These are phyloP conservation scores for Pistacia vera DNA, from an alignment of 345 rosid species.

Conservation along the genomic window DNA sequence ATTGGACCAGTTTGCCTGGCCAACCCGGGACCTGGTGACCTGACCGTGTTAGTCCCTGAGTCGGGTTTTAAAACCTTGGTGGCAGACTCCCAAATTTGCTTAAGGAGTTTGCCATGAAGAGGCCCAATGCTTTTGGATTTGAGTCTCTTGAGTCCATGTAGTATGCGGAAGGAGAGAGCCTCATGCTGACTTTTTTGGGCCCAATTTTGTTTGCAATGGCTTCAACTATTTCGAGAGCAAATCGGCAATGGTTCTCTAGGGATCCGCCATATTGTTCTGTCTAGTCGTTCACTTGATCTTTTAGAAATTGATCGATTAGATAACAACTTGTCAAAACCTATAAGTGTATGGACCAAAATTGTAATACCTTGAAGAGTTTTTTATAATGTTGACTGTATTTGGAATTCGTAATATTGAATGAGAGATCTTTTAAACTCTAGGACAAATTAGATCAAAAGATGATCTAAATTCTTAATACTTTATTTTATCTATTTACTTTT, in stretches of 20 bases:
- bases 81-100: conserved; percentile 51
- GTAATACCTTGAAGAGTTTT: no score
- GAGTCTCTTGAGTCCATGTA: conserved; percentile 64
- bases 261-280: conserved; percentile 76
- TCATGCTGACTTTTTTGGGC: conserved; percentile 64
- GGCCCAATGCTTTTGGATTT: conserved; percentile 56
- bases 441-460: no score
- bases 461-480: no score
- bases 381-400: no score
- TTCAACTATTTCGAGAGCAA: conserved; percentile 19
- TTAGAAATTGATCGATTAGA: conserved; percentile 69
- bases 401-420: no score
- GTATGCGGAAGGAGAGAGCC: conserved; percentile 61
- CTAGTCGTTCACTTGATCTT: conserved; percentile 12
- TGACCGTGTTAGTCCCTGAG: no score
- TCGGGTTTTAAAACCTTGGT: conserved; percentile 20
- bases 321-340: conserved; percentile 86
- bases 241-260: conserved; percentile 63
- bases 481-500: no score
- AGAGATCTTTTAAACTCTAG: no score
- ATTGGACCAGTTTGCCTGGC: no score
- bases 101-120: conserved; percentile 61
- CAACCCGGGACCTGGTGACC: no score
- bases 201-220: conserved; percentile 54
- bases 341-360: no score